These are phyloP conservation scores for Tetracentron sinense DNA, from an alignment of 164 flowering plant species.

Conservation along the genomic window DNA sequence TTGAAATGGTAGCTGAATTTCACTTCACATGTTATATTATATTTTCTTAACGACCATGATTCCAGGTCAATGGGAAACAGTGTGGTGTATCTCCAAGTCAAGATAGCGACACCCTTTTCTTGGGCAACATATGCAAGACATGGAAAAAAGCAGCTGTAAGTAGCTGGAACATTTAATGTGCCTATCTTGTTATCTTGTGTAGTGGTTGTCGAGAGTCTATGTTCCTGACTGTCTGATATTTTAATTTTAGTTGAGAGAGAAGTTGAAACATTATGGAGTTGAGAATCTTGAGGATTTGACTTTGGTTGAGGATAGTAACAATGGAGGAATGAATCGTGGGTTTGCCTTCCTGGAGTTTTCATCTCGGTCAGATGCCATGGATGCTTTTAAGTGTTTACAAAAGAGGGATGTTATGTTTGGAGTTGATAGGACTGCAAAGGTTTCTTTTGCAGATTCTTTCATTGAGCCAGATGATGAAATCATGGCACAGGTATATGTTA, in stretches of 20 bases:
- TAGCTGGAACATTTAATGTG: slow-evolving; percentile 15
- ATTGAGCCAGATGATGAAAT: slow-evolving; percentile 91
- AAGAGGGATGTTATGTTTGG: slow-evolving; percentile 86
- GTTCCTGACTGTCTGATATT: background rate
- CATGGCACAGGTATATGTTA: slow-evolving; percentile 97
- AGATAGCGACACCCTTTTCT: slow-evolving; percentile 68
- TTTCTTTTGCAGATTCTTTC: slow-evolving; percentile 95
- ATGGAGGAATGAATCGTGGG: slow-evolving; percentile 57
- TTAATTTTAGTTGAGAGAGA: slow-evolving; percentile 53
- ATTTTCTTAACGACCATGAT: slow-evolving; percentile 14
- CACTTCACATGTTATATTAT: background rate
- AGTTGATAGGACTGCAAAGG: slow-evolving; percentile 83
- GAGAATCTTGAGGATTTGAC: slow-evolving; percentile 58
- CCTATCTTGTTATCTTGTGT: no score
- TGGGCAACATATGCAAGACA: slow-evolving; percentile 70
- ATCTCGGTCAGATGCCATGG: slow-evolving; percentile 92
- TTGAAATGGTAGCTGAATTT: slow-evolving; percentile 6
- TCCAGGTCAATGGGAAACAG: slow-evolving; percentile 61
- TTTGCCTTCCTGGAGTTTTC: slow-evolving; percentile 80
- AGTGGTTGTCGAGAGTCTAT: no score
- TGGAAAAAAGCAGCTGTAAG: slow-evolving; percentile 76
- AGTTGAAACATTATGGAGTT: slow-evolving; percentile 57
- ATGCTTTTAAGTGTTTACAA: slow-evolving; percentile 83
- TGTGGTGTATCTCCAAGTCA: slow-evolving; percentile 79
- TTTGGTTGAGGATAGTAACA: slow-evolving; percentile 61